These are phyloP conservation scores for Bondarzewia mesenterica DNA, from an alignment of 1,284 basidiomycete genomes.

Conservation along the genomic window DNA sequence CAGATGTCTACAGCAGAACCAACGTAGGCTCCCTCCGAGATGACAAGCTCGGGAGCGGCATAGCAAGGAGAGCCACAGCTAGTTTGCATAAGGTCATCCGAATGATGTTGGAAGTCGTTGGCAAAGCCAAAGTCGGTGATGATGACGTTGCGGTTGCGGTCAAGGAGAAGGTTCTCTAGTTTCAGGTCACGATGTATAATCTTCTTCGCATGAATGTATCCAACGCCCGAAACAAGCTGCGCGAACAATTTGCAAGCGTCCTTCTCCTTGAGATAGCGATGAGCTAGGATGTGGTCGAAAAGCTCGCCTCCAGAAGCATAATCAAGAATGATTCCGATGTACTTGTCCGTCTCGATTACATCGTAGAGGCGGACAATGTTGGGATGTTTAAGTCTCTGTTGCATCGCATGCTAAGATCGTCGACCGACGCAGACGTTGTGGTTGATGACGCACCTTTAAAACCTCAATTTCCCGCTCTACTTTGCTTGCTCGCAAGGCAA, in stretches of 20 bases:
- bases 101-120: constrained; percentile 88
- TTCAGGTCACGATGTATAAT: constrained; percentile 99
- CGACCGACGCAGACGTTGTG: no score
- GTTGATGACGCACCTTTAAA: constrained; percentile 62
- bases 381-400: constrained; percentile 89
- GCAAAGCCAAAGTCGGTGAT: constrained; percentile 99
- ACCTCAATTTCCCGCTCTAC: constrained; percentile 98
- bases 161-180: constrained; percentile 95
- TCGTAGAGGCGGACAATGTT: constrained; percentile 99
- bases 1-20: constrained; percentile 99
- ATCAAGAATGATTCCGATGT: constrained; percentile 98
- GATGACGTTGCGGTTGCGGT: constrained; percentile 96
- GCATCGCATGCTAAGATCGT: not conserved
- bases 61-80: constrained; percentile 98
- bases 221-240: constrained; percentile 97
- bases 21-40: constrained; percentile 94
- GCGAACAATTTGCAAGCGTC: constrained; percentile 96
- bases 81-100: constrained; percentile 97
- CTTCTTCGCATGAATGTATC: constrained; percentile 98
- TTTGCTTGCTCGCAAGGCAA: constrained; percentile 83
- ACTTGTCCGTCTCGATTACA: constrained; percentile 99
- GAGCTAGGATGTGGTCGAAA: constrained; percentile 98
- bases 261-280: constrained; percentile 92
- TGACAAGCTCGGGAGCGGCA: constrained; percentile 98
- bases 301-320: constrained; percentile 98